phyloP scores from a whole-genome alignment of 2,329 filamentous ascomycete species.

The Lithohypha guttulata region DNA sequence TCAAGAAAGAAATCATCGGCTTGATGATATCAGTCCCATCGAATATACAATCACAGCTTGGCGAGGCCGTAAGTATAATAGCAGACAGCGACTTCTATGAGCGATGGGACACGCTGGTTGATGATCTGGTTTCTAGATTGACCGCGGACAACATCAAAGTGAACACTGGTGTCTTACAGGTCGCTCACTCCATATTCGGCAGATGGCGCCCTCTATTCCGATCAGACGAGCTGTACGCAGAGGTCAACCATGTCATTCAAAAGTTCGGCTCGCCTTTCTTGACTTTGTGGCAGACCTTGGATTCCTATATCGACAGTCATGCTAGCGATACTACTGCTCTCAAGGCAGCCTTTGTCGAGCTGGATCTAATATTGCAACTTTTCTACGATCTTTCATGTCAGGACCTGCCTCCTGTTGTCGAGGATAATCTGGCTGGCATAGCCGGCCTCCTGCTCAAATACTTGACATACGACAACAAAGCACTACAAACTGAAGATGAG shows the following conservation, averaged over 20 bases:
- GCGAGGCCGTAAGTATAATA: conserved; percentile 93
- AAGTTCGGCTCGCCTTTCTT: conserved; percentile 81
- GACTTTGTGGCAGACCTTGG: conserved; percentile 47
- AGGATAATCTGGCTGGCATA: conserved; percentile 71
- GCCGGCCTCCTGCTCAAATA: conserved; percentile 82
- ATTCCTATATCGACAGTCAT: conserved; percentile 57
- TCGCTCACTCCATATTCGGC: conserved; percentile 96
- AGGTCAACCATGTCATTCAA: conserved; percentile 88
- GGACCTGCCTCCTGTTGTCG: conserved; percentile 87
- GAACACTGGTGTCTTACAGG: conserved; percentile 90
- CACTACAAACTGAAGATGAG: conserved; percentile 79
- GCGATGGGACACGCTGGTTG: conserved; percentile 89
- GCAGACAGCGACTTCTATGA: conserved; percentile 97
- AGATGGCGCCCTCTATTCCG: conserved; percentile 90
- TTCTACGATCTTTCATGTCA: conserved; percentile 97
- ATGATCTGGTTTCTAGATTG: conserved; percentile 80
- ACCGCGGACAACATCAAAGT: conserved; percentile 69
- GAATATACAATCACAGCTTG: conserved; percentile 82
- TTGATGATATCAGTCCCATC: conserved; percentile 89
- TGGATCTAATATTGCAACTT: conserved; percentile 83
- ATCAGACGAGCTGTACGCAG: conserved; percentile 82
- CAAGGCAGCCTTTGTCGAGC: conserved; percentile 67
- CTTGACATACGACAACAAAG: conserved; percentile 73
- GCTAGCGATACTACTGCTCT: conserved; percentile 63
- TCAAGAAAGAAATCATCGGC: conserved; percentile 91